Percentiles rank a stretch among this genome's conserved stretches.
Evolutionary conservation across 1,139 yeast genomes (phyloP).

Genomic region (Kodamaea fungicola): DNA sequence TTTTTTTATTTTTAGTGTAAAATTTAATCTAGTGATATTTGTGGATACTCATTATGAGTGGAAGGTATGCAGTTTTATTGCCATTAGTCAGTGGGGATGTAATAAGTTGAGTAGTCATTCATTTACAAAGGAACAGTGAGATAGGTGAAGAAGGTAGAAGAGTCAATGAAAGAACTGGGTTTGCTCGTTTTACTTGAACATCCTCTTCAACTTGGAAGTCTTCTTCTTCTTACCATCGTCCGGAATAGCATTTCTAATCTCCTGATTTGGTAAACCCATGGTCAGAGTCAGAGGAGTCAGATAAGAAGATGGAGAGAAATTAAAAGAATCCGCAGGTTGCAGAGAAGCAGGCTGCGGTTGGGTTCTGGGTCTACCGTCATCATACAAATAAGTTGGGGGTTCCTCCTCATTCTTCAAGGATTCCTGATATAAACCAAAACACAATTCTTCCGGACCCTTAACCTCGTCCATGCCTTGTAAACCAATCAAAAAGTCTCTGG

Average conservation of each 20-base stretch:
- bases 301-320: no score
- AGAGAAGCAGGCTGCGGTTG: constrained; percentile 5
- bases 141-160: no score
- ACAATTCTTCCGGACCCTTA: constrained; percentile 31
- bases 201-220: constrained; percentile 31
- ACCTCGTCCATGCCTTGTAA: constrained; percentile 39
- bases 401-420: constrained; percentile 20
- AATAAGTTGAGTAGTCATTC: no score
- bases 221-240: constrained; percentile 33
- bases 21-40: no score
- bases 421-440: constrained; percentile 29
- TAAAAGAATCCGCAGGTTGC: constrained; percentile 5
- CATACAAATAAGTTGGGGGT: constrained; percentile 13
- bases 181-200: constrained; percentile 26
- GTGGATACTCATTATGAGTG: no score
- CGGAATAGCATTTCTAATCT: constrained; percentile 13
- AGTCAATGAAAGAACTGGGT: no score
- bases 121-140: no score
- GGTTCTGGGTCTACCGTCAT: constrained; percentile 9
- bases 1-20: no score
- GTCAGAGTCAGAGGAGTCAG: constrained; percentile 1
- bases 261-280: constrained; percentile 1
- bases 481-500: constrained; percentile 51
- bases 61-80: no score
- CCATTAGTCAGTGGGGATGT: no score